Evolutionary conservation across 2,329 filamentous ascomycete species (phyloP).

Genomic region (Aspergillus jensenii): DNA sequence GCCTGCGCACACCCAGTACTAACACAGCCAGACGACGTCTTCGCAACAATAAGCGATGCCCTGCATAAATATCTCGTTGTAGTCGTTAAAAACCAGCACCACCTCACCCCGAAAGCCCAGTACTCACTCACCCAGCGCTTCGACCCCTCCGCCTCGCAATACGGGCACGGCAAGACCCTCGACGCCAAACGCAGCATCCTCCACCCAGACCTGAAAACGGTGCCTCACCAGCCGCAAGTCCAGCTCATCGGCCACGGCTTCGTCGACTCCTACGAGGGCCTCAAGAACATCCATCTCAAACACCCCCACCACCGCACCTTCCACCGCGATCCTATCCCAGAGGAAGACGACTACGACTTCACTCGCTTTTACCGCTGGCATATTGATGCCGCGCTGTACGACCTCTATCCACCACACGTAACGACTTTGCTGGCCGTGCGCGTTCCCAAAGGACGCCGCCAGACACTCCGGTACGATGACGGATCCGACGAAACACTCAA

Average conservation of each 20-base stretch:
- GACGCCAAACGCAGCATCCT: conserved; percentile 66
- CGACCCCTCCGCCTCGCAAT: conserved; percentile 64
- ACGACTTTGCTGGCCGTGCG: conserved; percentile 73
- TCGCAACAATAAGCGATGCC: conserved; percentile 61
- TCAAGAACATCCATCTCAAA: conserved; percentile 65
- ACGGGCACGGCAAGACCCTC: conserved; percentile 75
- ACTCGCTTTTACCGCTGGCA: conserved; percentile 75
- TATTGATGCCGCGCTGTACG: conserved; percentile 76
- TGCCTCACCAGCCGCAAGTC: conserved; percentile 76
- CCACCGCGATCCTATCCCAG: conserved; percentile 64
- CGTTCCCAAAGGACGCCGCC: conserved; percentile 65
- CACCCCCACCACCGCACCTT: conserved; percentile 79
- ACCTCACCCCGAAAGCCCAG: conserved; percentile 67
- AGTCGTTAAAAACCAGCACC: conserved; percentile 67
- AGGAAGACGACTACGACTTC: conserved; percentile 58
- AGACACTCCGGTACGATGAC: conserved; percentile 73
- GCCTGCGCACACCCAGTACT: background rate
- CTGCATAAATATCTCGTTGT: conserved; percentile 70
- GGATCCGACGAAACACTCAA: conserved; percentile 64
- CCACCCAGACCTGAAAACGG: conserved; percentile 76
- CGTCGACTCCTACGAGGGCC: conserved; percentile 68
- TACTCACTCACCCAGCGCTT: conserved; percentile 73
- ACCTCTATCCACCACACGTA: conserved; percentile 69
- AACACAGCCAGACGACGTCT: conserved; percentile 57
- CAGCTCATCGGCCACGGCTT: conserved; percentile 78